Evolutionary conservation across 768 basidiomycete genomes (phyloP).

Genomic region (Tylopilus vinaceipallidus): DNA sequence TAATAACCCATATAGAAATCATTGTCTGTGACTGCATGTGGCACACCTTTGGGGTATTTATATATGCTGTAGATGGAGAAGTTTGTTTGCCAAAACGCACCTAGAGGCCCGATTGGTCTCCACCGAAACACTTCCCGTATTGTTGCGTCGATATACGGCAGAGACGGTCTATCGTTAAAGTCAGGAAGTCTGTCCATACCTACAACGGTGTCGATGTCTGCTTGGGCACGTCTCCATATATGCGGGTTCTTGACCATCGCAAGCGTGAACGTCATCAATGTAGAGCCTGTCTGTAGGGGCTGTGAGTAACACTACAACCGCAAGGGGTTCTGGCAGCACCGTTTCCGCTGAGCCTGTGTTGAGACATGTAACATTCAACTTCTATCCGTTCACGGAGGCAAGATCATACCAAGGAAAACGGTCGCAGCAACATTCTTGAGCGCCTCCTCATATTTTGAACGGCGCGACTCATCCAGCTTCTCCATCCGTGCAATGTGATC

Average conservation of each 20-base stretch:
- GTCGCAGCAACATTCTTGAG: too few species aligned
- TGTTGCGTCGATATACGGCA: background rate
- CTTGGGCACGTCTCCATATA: background rate
- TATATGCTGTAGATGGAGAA: too few species aligned
- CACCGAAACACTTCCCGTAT: background rate
- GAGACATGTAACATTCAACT: too few species aligned
- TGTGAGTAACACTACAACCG: background rate
- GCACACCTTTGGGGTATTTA: slow-evolving; percentile 1
- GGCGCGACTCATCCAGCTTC: background rate
- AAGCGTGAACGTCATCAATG: background rate
- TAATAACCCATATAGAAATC: slow-evolving; percentile 32
- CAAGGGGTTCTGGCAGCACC: too few species aligned
- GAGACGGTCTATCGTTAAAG: background rate
- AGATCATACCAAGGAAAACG: slow-evolving; percentile 3
- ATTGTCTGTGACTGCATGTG: slow-evolving; percentile 22
- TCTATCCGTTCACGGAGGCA: background rate
- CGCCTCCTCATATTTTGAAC: background rate
- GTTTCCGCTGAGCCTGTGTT: too few species aligned
- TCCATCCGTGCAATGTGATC: slow-evolving; percentile 8
- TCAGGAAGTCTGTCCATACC: background rate
- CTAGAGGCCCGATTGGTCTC: background rate
- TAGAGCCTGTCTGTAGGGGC: background rate
- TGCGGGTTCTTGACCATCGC: background rate
- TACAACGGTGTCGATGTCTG: slow-evolving; percentile 2
- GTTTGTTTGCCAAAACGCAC: background rate